Evolutionary conservation across 768 basidiomycete species (phyloP).

Genomic region (Tricholoma furcatifolium): DNA sequence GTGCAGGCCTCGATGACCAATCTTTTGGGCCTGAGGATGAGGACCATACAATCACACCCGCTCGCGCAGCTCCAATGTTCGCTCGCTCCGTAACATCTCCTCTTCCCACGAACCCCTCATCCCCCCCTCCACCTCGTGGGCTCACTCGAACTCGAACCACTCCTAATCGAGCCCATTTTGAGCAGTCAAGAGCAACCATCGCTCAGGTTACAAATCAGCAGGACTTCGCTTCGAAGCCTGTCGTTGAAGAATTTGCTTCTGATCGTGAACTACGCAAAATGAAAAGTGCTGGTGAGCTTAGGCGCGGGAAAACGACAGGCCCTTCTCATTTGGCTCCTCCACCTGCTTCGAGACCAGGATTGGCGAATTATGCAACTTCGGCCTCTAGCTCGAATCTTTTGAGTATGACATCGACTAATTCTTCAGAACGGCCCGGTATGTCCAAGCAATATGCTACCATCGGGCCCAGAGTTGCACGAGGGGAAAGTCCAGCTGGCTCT

Average conservation of each 20-base stretch:
- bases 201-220: slow-evolving; percentile 22
- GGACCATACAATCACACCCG: slow-evolving; percentile 74
- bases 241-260: slow-evolving; percentile 38
- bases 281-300: slow-evolving; percentile 85
- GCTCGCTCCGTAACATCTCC: slow-evolving; percentile 54
- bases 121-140: slow-evolving; percentile 33
- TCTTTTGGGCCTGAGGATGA: slow-evolving; percentile 51
- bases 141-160: slow-evolving; percentile 74
- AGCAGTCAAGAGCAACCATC: slow-evolving; percentile 38
- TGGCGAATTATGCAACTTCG: slow-evolving; percentile 57
- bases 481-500: slow-evolving; percentile 34
- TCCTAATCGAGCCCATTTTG: slow-evolving; percentile 58
- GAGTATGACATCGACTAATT: slow-evolving; percentile 29
- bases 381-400: slow-evolving; percentile 69
- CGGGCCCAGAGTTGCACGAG: slow-evolving; percentile 48
- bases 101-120: slow-evolving; percentile 26
- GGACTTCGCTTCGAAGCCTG: slow-evolving; percentile 19
- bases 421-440: slow-evolving; percentile 33
- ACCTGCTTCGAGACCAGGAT: slow-evolving; percentile 31
- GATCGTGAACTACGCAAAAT: slow-evolving; percentile 74
- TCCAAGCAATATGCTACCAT: slow-evolving; percentile 69
- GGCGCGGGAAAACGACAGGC: slow-evolving; percentile 38
- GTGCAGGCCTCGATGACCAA: slow-evolving; percentile 33
- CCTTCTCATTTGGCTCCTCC: slow-evolving; percentile 24
- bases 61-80: slow-evolving; percentile 49